phyloP scores from a whole-genome alignment of 108 stramenopile species.

The Bacterosira constricta region DNA sequence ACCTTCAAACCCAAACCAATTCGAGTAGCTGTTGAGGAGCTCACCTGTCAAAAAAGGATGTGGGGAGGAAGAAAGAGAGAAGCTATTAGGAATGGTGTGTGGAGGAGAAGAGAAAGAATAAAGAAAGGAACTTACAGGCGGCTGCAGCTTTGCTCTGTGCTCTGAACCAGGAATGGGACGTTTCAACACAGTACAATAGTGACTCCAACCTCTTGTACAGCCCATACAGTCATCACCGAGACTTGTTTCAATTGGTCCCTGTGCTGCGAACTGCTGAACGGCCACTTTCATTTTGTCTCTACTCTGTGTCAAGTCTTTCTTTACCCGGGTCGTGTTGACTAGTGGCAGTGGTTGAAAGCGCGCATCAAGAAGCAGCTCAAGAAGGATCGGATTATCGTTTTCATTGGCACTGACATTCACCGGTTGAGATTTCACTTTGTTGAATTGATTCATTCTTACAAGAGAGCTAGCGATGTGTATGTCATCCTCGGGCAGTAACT shows the following conservation, averaged over 20 bases:
- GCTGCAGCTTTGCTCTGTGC: conserved; percentile 75
- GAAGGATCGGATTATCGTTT: conserved; percentile 55
- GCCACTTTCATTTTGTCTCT: conserved; percentile 35
- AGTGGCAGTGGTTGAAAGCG: conserved; percentile 83
- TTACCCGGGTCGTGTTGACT: conserved; percentile 48
- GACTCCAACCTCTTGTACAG: conserved; percentile 82
- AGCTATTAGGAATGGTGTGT: not conserved
- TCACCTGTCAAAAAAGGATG: not conserved
- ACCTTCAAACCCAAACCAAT: conserved; percentile 73
- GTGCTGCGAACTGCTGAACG: conserved; percentile 75
- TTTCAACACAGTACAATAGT: conserved; percentile 79
- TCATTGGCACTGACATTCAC: not conserved
- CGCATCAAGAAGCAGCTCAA: conserved; percentile 77
- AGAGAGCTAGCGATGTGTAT: conserved; percentile 7
- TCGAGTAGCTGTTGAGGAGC: conserved; percentile 71
- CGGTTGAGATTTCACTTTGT: conserved; percentile 21
- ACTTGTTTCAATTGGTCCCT: conserved; percentile 80
- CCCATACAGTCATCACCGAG: conserved; percentile 86
- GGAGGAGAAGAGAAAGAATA: not conserved
- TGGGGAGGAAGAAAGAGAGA: not conserved
- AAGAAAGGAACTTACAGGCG: conserved; percentile 47
- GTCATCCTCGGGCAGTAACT: conserved; percentile 16
- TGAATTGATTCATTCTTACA: conserved; percentile 22
- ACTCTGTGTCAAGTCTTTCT: conserved; percentile 36
- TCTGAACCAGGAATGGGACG: conserved; percentile 67